Conservation (phyloP, 179 eudicot species). For the Silene noctiflora region DNA sequence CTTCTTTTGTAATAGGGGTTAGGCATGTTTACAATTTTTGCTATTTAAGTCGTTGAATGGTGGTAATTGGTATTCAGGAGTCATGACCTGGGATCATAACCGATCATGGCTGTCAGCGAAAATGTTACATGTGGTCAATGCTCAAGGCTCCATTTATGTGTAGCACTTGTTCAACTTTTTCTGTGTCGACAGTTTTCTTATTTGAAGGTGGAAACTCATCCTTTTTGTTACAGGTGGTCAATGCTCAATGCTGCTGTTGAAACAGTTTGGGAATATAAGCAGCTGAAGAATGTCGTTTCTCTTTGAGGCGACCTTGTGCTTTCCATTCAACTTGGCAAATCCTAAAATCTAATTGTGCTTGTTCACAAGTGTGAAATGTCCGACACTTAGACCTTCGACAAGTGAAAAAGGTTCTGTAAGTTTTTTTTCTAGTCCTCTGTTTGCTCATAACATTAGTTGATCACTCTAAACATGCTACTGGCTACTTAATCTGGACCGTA, state of each 20-base stretch:
- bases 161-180: neutral
- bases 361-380: conserved; percentile 11
- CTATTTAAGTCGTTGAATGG: too few relatives aligned
- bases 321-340: conserved; percentile 17
- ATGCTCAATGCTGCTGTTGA: conserved; percentile 12
- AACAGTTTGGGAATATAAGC: conserved; percentile 14
- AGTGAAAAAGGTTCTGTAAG: conserved; percentile 22
- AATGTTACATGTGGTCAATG: too few relatives aligned
- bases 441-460: conserved; percentile 13
- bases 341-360: conserved; percentile 22
- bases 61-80: too few relatives aligned
- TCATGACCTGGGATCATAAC: too few relatives aligned
- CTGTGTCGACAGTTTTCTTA: neutral
- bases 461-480: neutral
- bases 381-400: conserved; percentile 10
- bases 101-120: too few relatives aligned
- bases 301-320: conserved; percentile 3
- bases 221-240: conserved; percentile 6
- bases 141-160: too few relatives aligned
- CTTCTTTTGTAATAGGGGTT: neutral
- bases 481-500: conserved; percentile 9
- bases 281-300: conserved; percentile 8
- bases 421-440: conserved; percentile 15
- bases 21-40: neutral
- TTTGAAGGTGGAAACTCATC: conserved; percentile 2